A percentile compares a stretch with the other conserved stretches of the same genome.
phyloP scores from a whole-genome alignment of 768 basidiomycete species.

The Clavaria fumosa region DNA sequence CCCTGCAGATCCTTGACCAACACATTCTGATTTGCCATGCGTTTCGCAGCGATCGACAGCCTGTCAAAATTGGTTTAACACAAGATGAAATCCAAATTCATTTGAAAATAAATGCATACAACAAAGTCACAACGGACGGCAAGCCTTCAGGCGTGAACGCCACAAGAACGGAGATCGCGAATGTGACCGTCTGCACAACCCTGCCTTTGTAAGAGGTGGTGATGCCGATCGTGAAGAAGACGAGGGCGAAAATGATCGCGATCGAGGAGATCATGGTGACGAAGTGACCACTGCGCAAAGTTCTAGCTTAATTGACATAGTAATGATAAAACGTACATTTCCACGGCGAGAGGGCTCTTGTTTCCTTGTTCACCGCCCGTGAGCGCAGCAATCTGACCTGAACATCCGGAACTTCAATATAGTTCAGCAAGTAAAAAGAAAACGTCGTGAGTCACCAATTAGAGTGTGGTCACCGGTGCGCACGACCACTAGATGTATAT shows the following conservation, averaged over 20 bases:
- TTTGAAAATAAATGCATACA: too few species aligned
- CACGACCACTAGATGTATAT: constrained; percentile 38
- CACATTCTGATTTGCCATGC: constrained; percentile 58
- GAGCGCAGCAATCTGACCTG: constrained; percentile 53
- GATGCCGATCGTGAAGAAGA: constrained; percentile 53
- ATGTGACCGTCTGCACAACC: constrained; percentile 40
- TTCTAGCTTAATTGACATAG: constrained; percentile 5
- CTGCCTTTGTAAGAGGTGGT: constrained; percentile 51
- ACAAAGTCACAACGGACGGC: constrained; percentile 50
- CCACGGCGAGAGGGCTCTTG: constrained; percentile 47
- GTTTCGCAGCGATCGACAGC: constrained; percentile 52
- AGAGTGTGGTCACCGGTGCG: constrained; percentile 53
- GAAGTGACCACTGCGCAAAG: constrained; percentile 31
- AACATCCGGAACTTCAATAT: constrained; percentile 3
- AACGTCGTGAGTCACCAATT: constrained; percentile 28
- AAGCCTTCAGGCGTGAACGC: constrained; percentile 43
- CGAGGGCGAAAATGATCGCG: constrained; percentile 43
- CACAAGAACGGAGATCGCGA: constrained; percentile 35
- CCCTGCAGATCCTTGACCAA: constrained; percentile 64
- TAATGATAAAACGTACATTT: constrained; percentile 31
- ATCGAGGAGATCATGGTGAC: constrained; percentile 47
- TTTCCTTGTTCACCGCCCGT: constrained; percentile 52
- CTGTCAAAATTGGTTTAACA: constrained; percentile 1
- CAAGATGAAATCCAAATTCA: too few species aligned
- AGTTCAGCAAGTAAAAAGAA: not conserved